phyloP scores from a whole-genome alignment of 768 basidiomycete species.

The Lactarius vividus region DNA sequence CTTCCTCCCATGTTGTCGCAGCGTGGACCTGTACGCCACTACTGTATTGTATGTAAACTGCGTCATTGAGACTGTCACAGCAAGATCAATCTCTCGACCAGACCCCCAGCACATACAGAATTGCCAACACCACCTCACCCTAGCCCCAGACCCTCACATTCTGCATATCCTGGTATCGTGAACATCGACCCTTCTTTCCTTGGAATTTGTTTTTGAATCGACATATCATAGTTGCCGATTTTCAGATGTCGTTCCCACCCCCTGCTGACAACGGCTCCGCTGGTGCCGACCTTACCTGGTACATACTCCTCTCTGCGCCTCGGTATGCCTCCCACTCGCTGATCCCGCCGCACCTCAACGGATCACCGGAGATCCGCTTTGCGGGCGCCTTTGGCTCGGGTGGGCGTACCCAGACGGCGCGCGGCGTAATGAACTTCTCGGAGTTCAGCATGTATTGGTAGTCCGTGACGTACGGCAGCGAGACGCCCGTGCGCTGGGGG shows the following conservation, averaged over 20 bases:
- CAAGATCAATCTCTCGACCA: conserved; percentile 24
- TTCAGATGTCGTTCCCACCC: conserved; percentile 38
- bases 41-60: neutral
- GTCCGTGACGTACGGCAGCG: conserved; percentile 40
- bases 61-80: neutral
- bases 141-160: neutral
- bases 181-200: neutral
- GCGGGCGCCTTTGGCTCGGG: conserved; percentile 35
- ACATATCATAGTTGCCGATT: conserved; percentile 17
- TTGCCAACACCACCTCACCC: neutral
- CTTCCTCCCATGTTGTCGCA: conserved; percentile 14
- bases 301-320: conserved; percentile 42
- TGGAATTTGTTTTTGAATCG: neutral
- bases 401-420: conserved; percentile 32
- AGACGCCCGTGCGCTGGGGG: conserved; percentile 37
- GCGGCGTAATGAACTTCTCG: conserved; percentile 43
- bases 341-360: conserved; percentile 37
- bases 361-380: conserved; percentile 32
- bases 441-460: conserved; percentile 53
- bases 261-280: conserved; percentile 35
- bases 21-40: too few relatives aligned
- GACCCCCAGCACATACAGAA: conserved; percentile 2
- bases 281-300: conserved; percentile 45
- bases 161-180: conserved; percentile 3
- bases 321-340: conserved; percentile 41